phyloP scores from a whole-genome alignment of 805 yeast species.

The Metschnikowia aberdeeniae region DNA sequence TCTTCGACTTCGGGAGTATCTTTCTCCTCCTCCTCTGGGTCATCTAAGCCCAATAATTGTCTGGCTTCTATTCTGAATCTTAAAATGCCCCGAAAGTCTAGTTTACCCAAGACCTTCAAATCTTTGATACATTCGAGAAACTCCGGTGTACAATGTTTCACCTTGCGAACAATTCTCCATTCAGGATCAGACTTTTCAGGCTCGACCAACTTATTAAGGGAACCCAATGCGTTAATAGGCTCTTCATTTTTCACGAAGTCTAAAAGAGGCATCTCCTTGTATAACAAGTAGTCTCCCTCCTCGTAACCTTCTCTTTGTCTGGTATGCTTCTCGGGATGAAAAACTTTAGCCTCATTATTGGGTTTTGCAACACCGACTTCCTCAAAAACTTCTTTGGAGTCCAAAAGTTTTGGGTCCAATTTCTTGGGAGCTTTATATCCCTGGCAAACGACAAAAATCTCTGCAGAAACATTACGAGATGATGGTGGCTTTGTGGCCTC shows the following conservation, averaged over 20 bases:
- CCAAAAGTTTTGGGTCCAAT: slow-evolving; percentile 86
- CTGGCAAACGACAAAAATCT: slow-evolving; percentile 94
- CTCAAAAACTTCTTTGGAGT: slow-evolving; percentile 91
- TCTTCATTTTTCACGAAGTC: slow-evolving; percentile 81
- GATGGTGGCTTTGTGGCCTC: slow-evolving; percentile 99
- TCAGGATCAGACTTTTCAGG: slow-evolving; percentile 55
- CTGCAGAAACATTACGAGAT: slow-evolving; percentile 98
- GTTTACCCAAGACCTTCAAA: slow-evolving; percentile 88
- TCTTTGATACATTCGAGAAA: slow-evolving; percentile 82
- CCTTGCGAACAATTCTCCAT: slow-evolving; percentile 64
- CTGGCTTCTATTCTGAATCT: slow-evolving; percentile 90
- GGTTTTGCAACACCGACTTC: slow-evolving; percentile 68
- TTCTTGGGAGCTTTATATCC: slow-evolving; percentile 96
- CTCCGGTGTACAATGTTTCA: slow-evolving; percentile 76
- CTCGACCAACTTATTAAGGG: slow-evolving; percentile 62
- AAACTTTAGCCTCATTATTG: slow-evolving; percentile 84
- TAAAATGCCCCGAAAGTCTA: slow-evolving; percentile 80
- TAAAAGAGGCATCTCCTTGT: slow-evolving; percentile 66
- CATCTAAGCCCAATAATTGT: slow-evolving; percentile 65
- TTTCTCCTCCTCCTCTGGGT: slow-evolving; percentile 45
- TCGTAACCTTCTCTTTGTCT: slow-evolving; percentile 96
- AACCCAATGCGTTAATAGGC: slow-evolving; percentile 79
- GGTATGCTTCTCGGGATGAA: slow-evolving; percentile 87
- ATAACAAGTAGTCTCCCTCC: slow-evolving; percentile 77
- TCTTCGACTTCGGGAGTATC: slow-evolving; percentile 61